These are phyloP conservation scores for Monosporascus sp. DNA, from an alignment of 2,329 filamentous ascomycete genomes.

Conservation along the genomic window DNA sequence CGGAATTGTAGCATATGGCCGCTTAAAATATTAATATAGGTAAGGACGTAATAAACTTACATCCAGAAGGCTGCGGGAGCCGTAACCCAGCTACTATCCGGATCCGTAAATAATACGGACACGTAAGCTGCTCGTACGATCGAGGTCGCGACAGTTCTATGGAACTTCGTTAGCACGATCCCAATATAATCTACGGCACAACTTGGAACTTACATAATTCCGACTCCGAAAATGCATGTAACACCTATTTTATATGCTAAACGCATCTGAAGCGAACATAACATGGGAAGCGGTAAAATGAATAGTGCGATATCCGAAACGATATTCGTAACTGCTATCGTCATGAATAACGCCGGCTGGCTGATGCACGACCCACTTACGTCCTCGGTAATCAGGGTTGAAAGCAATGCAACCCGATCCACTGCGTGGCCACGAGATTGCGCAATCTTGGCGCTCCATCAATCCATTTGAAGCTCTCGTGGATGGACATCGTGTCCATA, in stretches of 20 bases:
- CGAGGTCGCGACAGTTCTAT: constrained; percentile 6
- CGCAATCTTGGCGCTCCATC: no score
- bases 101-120: not conserved
- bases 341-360: constrained; percentile 35
- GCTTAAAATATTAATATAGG: no score
- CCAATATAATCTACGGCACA: not conserved
- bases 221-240: constrained; percentile 32
- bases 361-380: constrained; percentile 28
- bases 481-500: no score
- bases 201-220: constrained; percentile 24
- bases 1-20: no score
- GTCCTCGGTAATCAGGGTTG: constrained; percentile 12
- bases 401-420: no score
- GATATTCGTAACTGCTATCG: constrained; percentile 35
- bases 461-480: no score
- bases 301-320: constrained; percentile 35
- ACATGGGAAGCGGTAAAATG: constrained; percentile 32
- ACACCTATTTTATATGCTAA: constrained; percentile 34
- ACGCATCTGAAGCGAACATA: constrained; percentile 32
- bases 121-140: constrained; percentile 3
- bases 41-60: no score
- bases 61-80: constrained; percentile 3
- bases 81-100: constrained; percentile 4
- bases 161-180: not conserved
- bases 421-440: no score